Evolutionary conservation across 2,329 filamentous ascomycete species (phyloP).

Genomic region (Aspergillus proliferans): DNA sequence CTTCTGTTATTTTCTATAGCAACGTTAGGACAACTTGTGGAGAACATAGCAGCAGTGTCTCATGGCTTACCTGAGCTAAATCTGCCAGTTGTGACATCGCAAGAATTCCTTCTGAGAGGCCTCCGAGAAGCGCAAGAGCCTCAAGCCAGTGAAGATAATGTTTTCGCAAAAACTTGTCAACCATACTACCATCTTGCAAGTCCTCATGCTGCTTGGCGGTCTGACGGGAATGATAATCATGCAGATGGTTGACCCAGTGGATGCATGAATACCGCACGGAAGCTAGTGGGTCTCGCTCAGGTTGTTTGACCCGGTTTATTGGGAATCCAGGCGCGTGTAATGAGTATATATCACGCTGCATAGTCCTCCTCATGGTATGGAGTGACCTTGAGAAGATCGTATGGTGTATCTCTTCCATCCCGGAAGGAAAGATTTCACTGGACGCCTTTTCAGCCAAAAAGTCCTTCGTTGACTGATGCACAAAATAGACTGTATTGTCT

Average conservation of each 20-base stretch:
- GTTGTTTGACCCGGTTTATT: constrained; percentile 7
- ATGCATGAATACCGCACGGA: constrained; percentile 26
- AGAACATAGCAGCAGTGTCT: neutral
- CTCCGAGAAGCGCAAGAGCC: constrained; percentile 18
- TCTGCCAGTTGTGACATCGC: constrained; percentile 15
- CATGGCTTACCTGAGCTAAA: constrained; percentile 6
- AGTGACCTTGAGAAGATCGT: constrained; percentile 32
- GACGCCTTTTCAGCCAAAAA: constrained; percentile 7
- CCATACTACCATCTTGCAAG: constrained; percentile 8
- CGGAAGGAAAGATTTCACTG: neutral
- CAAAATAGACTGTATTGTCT: constrained; percentile 11
- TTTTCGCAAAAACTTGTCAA: constrained; percentile 14
- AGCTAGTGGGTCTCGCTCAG: constrained; percentile 21
- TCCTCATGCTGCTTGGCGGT: neutral
- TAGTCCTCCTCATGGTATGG: constrained; percentile 17
- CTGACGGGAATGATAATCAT: neutral
- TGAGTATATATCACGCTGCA: constrained; percentile 37
- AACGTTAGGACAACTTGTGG: neutral
- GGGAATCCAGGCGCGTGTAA: constrained; percentile 17
- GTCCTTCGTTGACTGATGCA: constrained; percentile 26
- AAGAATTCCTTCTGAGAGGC: constrained; percentile 9
- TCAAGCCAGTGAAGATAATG: constrained; percentile 25
- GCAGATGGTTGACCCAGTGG: constrained; percentile 32
- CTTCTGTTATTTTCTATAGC: neutral
- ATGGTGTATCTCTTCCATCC: constrained; percentile 17